Conservation (phyloP, 805 yeast species). For the Isabelozyma gotoi region DNA sequence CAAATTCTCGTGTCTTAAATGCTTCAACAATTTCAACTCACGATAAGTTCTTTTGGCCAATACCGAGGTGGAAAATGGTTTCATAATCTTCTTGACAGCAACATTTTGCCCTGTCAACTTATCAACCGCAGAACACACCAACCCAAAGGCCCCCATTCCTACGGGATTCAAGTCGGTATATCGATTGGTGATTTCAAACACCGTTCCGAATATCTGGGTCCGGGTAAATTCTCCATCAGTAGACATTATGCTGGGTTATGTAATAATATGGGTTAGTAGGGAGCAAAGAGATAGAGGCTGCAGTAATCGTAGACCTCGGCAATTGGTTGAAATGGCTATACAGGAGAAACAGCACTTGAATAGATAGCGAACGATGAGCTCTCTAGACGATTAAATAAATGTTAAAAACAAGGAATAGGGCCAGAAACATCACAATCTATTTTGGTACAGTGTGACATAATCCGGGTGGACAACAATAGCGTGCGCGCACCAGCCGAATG, state of each 20-base stretch:
- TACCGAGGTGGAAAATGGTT: constrained; percentile 92
- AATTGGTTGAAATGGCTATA: neutral
- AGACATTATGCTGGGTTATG: constrained; percentile 31
- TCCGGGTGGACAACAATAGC: no score
- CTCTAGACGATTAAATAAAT: no score
- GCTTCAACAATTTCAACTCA: constrained; percentile 90
- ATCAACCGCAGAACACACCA: constrained; percentile 95
- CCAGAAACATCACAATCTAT: no score
- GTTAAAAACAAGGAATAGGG: no score
- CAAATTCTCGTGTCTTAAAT: constrained; percentile 89
- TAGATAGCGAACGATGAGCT: neutral
- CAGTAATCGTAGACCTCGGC: neutral
- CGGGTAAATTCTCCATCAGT: constrained; percentile 54
- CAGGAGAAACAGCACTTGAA: neutral
- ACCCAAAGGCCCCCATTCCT: constrained; percentile 99
- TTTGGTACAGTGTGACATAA: no score
- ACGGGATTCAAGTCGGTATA: constrained; percentile 94
- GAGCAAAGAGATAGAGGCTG: neutral
- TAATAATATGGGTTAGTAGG: neutral
- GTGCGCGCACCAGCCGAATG: no score
- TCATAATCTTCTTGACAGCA: constrained; percentile 97
- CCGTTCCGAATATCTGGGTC: constrained; percentile 93
- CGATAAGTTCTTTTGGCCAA: constrained; percentile 95
- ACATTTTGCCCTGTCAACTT: constrained; percentile 88
- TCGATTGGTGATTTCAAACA: constrained; percentile 86